Evolutionary conservation across 192 early-diverging fungal genomes (phyloP), one percentile per base, ranked within the genome.

Genomic region (Podila clonocystis): DNA sequence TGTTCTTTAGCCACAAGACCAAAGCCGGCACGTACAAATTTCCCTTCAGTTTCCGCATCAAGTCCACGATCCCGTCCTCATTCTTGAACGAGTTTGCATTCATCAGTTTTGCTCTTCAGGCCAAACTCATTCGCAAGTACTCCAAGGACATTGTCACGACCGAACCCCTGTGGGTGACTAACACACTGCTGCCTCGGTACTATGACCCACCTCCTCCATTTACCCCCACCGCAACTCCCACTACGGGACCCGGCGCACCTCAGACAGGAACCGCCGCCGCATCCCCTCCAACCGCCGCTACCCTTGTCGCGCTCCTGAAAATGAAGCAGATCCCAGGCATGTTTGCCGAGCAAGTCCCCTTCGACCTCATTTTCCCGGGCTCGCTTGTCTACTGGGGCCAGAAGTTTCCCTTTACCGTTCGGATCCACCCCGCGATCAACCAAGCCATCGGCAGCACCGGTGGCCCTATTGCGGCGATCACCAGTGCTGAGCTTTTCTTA

Each of bases 281-380:
- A 65, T 70, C 26, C 62, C 67, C 34, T 75, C 74, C 22, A 36
- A 58, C n/a, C 9, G 41, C 15, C 20, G 63, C 4, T 60, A 65
- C 45, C 4, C 69, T 7, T 52, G 62, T 9, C 67, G 74, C 65
- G 1, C 52, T 69, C 55, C 24, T 75, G 28, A 75, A 75, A 36
- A 13, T 75, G 67, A 75, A 75, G 67, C 62, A 75, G 30, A 36
- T 36, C 34, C 34, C 34, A 36, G 34, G 34, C 34, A 36, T 36
- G 34, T 36, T 36, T 36, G 34, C 34, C 34, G 34, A 36, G 34
- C 34, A 36, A 36, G 34, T 36, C 9, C 34, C 34, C 34, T 36
- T 36, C 34, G 34, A 36, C 9, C 34, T 36, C 9, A 36, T 36
- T 9, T 36, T 36, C 9, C 34, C 34, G 34, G 9, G 9, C 34